Conservation (phyloP, 495 filamentous ascomycete species). For the Sordaria brevicollis region DNA sequence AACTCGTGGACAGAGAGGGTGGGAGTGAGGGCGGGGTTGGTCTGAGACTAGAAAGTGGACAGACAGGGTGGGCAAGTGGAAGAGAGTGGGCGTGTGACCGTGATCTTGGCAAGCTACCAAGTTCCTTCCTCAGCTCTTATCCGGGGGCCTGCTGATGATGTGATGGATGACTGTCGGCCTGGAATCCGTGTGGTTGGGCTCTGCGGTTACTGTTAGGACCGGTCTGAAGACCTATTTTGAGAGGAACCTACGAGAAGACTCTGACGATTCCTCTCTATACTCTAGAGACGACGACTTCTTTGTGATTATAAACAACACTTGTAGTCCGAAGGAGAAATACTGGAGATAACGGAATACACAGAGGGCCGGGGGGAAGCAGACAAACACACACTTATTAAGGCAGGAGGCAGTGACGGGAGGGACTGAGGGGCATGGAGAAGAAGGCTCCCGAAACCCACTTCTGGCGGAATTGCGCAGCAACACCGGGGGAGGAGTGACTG, state of each 20-base stretch:
- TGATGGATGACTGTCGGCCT: background rate
- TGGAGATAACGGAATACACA: background rate
- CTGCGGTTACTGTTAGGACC: background rate
- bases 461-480: background rate
- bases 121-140: background rate
- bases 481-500: background rate
- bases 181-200: background rate
- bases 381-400: background rate
- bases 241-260: background rate
- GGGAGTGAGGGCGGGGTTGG: constrained; percentile 1
- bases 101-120: background rate
- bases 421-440: background rate
- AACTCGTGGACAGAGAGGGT: background rate
- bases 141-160: background rate
- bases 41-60: constrained; percentile 1
- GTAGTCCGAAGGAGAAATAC: background rate
- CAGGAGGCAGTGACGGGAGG: background rate
- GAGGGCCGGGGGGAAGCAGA: background rate
- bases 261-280: too few species aligned
- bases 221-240: background rate
- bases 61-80: background rate
- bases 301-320: background rate
- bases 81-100: background rate
- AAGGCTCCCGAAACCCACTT: background rate
- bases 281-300: background rate